phyloP scores from a whole-genome alignment of 2,329 filamentous ascomycete species.

The Hawksworthiomyces lignivorus region DNA sequence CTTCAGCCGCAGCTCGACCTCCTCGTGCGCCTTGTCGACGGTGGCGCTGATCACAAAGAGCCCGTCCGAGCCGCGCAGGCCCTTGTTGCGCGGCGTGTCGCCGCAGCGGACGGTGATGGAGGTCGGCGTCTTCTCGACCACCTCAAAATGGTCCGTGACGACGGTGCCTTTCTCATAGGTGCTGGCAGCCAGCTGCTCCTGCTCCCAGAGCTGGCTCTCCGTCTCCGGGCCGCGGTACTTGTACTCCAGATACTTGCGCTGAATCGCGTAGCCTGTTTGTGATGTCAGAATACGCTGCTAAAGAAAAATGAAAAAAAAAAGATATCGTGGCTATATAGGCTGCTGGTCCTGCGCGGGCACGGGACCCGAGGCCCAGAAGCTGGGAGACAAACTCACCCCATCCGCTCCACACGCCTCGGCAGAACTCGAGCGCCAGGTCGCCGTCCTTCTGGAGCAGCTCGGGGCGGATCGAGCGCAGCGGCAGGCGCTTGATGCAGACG shows the following conservation, averaged over 20 bases:
- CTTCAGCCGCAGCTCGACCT: constrained; percentile 59
- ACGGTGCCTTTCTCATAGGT: constrained; percentile 55
- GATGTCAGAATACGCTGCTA: constrained; percentile 1
- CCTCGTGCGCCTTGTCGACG: constrained; percentile 49
- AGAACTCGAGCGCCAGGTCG: constrained; percentile 55
- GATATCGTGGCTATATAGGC: too few relatives aligned
- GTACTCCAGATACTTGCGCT: constrained; percentile 49
- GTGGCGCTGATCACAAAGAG: constrained; percentile 58
- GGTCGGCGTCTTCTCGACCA: constrained; percentile 54
- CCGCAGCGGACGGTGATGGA: constrained; percentile 59
- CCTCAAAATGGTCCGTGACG: constrained; percentile 66
- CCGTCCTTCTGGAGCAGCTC: constrained; percentile 54
- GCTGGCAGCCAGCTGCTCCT: constrained; percentile 43
- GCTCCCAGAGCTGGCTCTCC: constrained; percentile 53
- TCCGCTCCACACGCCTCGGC: constrained; percentile 59
- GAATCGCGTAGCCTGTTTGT: constrained; percentile 45
- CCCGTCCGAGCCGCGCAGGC: constrained; percentile 53
- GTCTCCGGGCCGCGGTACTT: constrained; percentile 53
- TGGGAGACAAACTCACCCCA: constrained; percentile 40
- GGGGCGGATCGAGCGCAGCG: constrained; percentile 55
- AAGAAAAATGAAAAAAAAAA: constrained; percentile 2
- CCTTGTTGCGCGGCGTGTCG: constrained; percentile 52
- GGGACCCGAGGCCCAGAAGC: too few relatives aligned
- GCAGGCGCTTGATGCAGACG: constrained; percentile 54
- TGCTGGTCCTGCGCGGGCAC: too few relatives aligned